A percentile compares a stretch with the other conserved stretches of the same genome.
phyloP scores from a whole-genome alignment of 176 grass and related monocot species.

The Aegilops umbellulata region DNA sequence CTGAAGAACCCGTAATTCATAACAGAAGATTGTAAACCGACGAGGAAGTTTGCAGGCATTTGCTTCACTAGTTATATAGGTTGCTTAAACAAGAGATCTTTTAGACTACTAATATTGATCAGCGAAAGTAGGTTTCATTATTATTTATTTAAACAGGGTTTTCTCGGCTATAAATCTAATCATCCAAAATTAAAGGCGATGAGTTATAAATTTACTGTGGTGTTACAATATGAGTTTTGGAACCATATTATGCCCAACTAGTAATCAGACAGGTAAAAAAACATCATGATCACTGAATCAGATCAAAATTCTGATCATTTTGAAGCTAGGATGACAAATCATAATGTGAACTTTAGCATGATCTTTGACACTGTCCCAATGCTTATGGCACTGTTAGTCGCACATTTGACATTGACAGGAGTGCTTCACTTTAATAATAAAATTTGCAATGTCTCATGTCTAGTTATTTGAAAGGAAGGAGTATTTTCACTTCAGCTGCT shows the following conservation, averaged over 20 bases:
- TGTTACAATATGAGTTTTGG: background rate
- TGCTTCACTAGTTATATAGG: background rate
- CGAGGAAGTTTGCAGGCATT: background rate
- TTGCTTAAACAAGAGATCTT: background rate
- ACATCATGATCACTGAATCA: background rate
- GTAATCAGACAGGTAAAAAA: background rate
- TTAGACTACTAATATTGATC: background rate
- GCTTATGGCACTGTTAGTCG: background rate
- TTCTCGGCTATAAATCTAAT: background rate
- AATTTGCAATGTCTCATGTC: background rate
- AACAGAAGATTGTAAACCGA: conserved; percentile 4
- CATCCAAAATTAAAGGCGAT: conserved; percentile 3
- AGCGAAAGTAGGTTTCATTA: background rate
- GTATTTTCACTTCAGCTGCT: background rate
- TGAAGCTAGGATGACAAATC: background rate
- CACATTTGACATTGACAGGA: background rate
- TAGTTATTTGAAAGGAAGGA: background rate
- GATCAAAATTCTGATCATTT: background rate
- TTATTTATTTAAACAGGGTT: background rate
- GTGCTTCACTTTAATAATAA: background rate
- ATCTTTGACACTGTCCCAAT: background rate
- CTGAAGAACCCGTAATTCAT: background rate
- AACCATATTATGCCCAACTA: conserved; percentile 1
- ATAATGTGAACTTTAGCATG: background rate
- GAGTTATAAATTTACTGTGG: background rate